Evolutionary conservation across 345 rosid species (phyloP).

Genomic region (Syzygium aqueum): DNA sequence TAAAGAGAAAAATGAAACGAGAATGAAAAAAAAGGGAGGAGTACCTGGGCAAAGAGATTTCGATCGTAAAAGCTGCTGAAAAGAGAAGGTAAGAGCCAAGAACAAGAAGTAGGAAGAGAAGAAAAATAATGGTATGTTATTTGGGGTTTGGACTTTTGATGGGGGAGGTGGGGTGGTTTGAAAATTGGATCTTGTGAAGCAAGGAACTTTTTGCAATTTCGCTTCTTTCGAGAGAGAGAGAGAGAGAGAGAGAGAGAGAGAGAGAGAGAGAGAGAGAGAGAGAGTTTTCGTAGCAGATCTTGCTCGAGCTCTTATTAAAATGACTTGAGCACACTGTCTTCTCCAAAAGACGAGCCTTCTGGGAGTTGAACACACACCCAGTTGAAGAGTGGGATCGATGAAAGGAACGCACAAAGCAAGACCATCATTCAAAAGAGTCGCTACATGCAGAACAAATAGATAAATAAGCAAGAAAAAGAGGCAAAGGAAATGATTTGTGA

Average conservation of each 20-base stretch:
- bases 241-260: background rate
- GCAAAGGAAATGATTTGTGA: background rate
- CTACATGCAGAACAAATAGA: background rate
- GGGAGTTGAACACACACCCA: background rate
- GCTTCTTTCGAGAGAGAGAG: background rate
- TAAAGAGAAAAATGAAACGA: background rate
- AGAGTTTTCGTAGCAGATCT: background rate
- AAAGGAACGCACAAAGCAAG: background rate
- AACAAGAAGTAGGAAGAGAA: background rate
- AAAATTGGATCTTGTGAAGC: conserved; percentile 6
- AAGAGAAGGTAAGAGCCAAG: background rate
- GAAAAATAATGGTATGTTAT: background rate
- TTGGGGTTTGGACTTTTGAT: background rate
- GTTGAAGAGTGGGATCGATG: background rate
- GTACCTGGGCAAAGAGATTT: background rate
- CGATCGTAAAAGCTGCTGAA: background rate
- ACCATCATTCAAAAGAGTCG: background rate
- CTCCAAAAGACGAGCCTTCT: background rate
- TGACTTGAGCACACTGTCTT: background rate
- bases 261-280: background rate
- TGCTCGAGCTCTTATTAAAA: background rate
- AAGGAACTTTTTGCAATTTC: background rate
- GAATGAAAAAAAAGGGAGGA: background rate
- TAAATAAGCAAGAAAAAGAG: background rate
- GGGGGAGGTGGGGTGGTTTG: background rate